Conservation (phyloP, 2,329 filamentous ascomycete species). For the Cordyceps farinosa region DNA sequence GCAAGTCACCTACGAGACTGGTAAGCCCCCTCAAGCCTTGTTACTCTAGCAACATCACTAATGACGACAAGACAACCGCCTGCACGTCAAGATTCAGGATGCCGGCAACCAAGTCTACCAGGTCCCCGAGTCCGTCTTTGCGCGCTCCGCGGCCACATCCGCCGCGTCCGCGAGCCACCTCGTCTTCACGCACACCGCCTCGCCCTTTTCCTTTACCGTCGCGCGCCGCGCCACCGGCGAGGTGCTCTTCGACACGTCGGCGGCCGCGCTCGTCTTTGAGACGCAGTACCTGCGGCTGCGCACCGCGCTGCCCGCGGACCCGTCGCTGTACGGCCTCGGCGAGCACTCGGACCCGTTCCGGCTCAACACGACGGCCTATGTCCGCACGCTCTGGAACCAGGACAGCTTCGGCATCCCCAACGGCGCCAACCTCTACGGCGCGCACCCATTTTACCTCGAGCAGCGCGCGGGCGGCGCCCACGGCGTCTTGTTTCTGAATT, state of each 20-base stretch:
- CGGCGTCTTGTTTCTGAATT: slow-evolving; percentile 75
- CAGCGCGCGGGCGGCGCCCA: slow-evolving; percentile 49
- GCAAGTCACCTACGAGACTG: slow-evolving; percentile 62
- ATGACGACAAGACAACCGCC: slow-evolving; percentile 61
- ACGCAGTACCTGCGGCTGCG: slow-evolving; percentile 68
- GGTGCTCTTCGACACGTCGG: slow-evolving; percentile 64
- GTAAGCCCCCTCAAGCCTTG: slow-evolving; percentile 40
- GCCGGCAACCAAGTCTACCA: slow-evolving; percentile 63
- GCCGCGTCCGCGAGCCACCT: slow-evolving; percentile 60
- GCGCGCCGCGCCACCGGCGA: slow-evolving; percentile 31
- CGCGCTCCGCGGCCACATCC: slow-evolving; percentile 57
- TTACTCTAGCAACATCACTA: too few species aligned
- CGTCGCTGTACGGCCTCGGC: slow-evolving; percentile 71
- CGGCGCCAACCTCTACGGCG: slow-evolving; percentile 69
- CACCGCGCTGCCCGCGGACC: slow-evolving; percentile 61
- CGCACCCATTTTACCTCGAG: slow-evolving; percentile 75
- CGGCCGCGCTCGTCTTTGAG: slow-evolving; percentile 64
- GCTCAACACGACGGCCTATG: slow-evolving; percentile 56
- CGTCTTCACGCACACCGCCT: slow-evolving; percentile 34
- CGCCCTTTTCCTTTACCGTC: slow-evolving; percentile 64
- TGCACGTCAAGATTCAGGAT: slow-evolving; percentile 71
- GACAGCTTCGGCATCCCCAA: slow-evolving; percentile 62
- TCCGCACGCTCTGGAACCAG: slow-evolving; percentile 65
- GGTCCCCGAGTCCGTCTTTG: slow-evolving; percentile 62
- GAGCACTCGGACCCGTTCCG: slow-evolving; percentile 68